phyloP scores from a whole-genome alignment of 1,284 basidiomycete species.

The Phylloboletellus chloephorus region DNA sequence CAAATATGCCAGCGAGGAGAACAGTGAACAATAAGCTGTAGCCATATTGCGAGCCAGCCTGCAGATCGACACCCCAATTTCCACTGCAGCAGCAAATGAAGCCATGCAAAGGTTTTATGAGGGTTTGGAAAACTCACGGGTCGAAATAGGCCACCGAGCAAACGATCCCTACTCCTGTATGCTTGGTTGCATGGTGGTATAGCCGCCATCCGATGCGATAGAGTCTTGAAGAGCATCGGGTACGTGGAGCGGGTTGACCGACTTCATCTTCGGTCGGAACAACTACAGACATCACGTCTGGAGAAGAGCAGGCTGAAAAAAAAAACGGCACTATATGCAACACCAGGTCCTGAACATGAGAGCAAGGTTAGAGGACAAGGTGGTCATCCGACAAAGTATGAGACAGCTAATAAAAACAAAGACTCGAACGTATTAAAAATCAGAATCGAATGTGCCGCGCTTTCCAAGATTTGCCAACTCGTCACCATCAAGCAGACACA shows the following conservation, averaged over 20 bases:
- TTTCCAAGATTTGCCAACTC: slow-evolving; percentile 19
- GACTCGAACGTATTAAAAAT: slow-evolving; percentile 15
- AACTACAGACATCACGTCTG: slow-evolving; percentile 13
- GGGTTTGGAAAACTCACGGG: slow-evolving; percentile 36
- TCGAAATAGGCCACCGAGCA: slow-evolving; percentile 54
- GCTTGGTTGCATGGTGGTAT: slow-evolving; percentile 38
- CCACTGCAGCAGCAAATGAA: slow-evolving; percentile 33
- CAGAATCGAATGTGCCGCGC: slow-evolving; percentile 28
- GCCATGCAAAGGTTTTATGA: background rate
- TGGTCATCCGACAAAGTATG: background rate
- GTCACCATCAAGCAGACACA: slow-evolving; percentile 22
- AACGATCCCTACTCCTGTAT: slow-evolving; percentile 46
- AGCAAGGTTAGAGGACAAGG: no score
- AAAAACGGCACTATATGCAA: background rate
- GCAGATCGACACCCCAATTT: slow-evolving; percentile 57
- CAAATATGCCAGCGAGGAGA: slow-evolving; percentile 63
- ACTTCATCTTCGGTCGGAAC: slow-evolving; percentile 7
- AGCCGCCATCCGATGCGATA: slow-evolving; percentile 23
- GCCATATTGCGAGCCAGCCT: slow-evolving; percentile 59
- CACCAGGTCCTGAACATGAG: slow-evolving; percentile 4
- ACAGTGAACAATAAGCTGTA: slow-evolving; percentile 74
- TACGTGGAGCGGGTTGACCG: background rate
- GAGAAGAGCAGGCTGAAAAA: background rate
- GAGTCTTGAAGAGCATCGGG: slow-evolving; percentile 20
- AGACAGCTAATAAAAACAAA: no score